Base-by-base conservation (phyloP, 768 basidiomycete genomes). In the Pleurotus ostreatus region DNA sequence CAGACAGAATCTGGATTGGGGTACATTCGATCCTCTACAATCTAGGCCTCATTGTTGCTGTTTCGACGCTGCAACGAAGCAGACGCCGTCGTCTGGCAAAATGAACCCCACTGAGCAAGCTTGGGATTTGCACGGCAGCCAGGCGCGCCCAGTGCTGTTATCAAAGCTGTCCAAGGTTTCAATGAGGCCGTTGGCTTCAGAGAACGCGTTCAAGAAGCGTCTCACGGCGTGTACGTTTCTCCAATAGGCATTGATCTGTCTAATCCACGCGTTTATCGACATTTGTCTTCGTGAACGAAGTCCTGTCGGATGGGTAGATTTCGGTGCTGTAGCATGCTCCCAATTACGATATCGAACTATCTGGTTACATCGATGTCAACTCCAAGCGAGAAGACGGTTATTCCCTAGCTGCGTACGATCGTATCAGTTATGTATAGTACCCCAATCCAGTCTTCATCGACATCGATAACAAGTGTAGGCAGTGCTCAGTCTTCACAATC, bases 401-500 rank as follows among this genome's bases (percentile, higher is more conserved):
- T 22, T 43, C 41, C 20, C 20, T 44, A 9, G 41, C 41, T 22
- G 41, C 41, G 41, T 44, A 44, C 41, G 41, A 44, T 44, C 41
- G 15, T 34, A 34, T 44, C 41, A 44, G 41, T 44, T 49, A 49
- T 49, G 25, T 60, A n/a, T 55, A 46, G 13, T 59, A 69, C 8
- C n/a, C 41, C 41, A n/a, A n/a, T 16, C n/a, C 20, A n/a, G 20
- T 44, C 41, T 44, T 44, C 56, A 66, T 67, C 68, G 66, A 67
- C 67, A 68, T 67, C 66, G 67, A 68, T 68, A 68, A 63, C 63
- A 61, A 51, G 54, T 47, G 47, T 23, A 18, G 46, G 39, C 20
- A 59, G 47, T 46, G 44, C 43, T 22, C 46, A 38, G 55, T 37
- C 49, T 52, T 47, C 45, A 46, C 49, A 56, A 48, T 41, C 67